These are phyloP conservation scores for Dorcoceras hygrometricum DNA, from an alignment of 257 asterid genomes.

Conservation along the genomic window DNA sequence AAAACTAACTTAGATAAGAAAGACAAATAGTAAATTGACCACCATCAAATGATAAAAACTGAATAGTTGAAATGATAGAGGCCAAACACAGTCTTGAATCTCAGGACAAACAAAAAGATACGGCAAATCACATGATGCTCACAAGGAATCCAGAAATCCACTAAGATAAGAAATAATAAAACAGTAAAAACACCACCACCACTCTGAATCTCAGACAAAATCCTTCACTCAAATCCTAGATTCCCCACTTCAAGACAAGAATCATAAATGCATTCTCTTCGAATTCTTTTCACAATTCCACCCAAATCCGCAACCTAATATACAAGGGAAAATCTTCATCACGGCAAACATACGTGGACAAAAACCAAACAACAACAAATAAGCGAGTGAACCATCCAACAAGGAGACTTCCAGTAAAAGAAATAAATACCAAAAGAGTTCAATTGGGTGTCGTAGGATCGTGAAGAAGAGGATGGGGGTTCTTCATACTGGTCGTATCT, in stretches of 20 bases:
- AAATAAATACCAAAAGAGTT: conserved; percentile 38
- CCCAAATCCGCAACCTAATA: conserved; percentile 1
- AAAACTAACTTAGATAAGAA: no score
- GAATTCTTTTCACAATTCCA: neutral
- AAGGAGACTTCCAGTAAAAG: neutral
- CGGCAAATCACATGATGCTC: neutral
- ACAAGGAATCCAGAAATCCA: neutral
- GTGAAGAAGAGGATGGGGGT: conserved; percentile 50
- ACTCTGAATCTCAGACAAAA: conserved; percentile 3
- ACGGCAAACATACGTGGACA: no score
- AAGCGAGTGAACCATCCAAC: no score
- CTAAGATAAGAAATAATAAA: neutral
- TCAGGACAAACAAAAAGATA: neutral
- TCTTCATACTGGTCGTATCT: conserved; percentile 43
- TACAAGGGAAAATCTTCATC: neutral
- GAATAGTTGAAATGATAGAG: neutral
- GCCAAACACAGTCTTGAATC: neutral
- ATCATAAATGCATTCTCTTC: conserved; percentile 3
- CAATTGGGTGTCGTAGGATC: conserved; percentile 31
- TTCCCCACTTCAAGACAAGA: neutral
- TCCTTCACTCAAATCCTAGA: neutral
- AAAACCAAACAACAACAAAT: no score
- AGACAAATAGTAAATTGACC: neutral
- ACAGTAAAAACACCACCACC: conserved; percentile 6
- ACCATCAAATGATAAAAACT: neutral